Evolutionary conservation across 1,284 basidiomycete species (phyloP).

Genomic region (Wallemia hederae): DNA sequence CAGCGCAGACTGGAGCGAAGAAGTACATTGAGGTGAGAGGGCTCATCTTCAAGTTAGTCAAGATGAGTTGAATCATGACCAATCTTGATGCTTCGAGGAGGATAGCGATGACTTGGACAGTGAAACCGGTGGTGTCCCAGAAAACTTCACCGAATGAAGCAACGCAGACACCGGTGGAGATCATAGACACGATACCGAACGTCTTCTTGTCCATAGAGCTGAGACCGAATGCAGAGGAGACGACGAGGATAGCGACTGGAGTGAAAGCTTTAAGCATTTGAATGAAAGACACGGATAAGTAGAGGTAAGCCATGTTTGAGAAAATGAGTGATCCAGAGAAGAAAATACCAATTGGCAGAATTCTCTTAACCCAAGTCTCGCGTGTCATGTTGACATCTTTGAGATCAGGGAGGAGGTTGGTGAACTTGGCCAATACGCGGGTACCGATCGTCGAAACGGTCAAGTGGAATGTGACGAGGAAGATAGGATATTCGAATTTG

Average conservation of each 20-base stretch:
- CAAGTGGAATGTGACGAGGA: slow-evolving; percentile 63
- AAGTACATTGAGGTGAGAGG: slow-evolving; percentile 85
- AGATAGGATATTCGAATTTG: slow-evolving; percentile 56
- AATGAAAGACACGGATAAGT: slow-evolving; percentile 71
- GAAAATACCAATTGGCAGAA: slow-evolving; percentile 71
- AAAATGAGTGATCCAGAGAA: slow-evolving; percentile 54
- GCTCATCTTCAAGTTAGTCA: slow-evolving; percentile 92
- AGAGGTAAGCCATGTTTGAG: slow-evolving; percentile 79
- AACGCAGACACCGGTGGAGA: slow-evolving; percentile 64
- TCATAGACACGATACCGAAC: slow-evolving; percentile 61
- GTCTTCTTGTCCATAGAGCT: slow-evolving; percentile 62
- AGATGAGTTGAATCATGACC: slow-evolving; percentile 82
- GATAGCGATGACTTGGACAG: slow-evolving; percentile 53
- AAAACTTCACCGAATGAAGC: slow-evolving; percentile 60
- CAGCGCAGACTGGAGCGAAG: slow-evolving; percentile 37
- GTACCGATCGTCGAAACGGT: slow-evolving; percentile 34
- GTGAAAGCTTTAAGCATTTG: slow-evolving; percentile 73
- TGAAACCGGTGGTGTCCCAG: slow-evolving; percentile 63
- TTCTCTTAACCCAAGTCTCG: slow-evolving; percentile 54
- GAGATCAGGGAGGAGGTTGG: slow-evolving; percentile 56
- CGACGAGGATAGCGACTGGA: not conserved
- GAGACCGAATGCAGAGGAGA: slow-evolving; percentile 44
- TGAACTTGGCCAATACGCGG: slow-evolving; percentile 60
- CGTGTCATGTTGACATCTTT: slow-evolving; percentile 63
- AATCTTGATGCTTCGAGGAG: slow-evolving; percentile 66